Evolutionary conservation across 148 eudicot species (phyloP).

Genomic region (Chenopodium quinoa): DNA sequence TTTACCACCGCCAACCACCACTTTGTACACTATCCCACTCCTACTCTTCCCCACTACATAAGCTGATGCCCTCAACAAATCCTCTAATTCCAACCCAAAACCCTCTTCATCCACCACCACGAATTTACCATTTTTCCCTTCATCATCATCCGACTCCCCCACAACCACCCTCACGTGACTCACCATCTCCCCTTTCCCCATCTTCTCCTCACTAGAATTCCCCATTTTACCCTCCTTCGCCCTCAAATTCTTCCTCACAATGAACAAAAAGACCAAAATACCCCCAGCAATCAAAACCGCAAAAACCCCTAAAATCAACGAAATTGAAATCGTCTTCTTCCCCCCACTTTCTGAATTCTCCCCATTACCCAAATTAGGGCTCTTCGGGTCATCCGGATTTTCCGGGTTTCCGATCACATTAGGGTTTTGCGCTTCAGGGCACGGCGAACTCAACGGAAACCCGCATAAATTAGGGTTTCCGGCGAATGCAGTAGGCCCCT

Average conservation of each 20-base stretch:
- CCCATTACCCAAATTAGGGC: constrained; percentile 4
- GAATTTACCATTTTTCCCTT: constrained; percentile 86
- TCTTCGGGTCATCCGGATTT: constrained; percentile 28
- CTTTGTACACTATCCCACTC: constrained; percentile 86
- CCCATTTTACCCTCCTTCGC: constrained; percentile 43
- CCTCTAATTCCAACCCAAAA: constrained; percentile 85
- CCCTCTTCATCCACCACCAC: constrained; percentile 72
- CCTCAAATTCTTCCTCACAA: constrained; percentile 47
- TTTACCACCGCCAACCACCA: constrained; percentile 54
- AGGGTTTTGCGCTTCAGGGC: constrained; percentile 66
- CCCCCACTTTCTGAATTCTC: constrained; percentile 4
- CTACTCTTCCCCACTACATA: constrained; percentile 91
- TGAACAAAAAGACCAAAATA: constrained; percentile 49
- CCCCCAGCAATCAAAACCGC: constrained; percentile 43
- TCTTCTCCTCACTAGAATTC: constrained; percentile 41
- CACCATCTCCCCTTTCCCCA: constrained; percentile 32
- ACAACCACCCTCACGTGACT: constrained; percentile 27
- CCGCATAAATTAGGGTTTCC: constrained; percentile 87
- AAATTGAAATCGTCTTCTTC: constrained; percentile 40
- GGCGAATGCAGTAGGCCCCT: constrained; percentile 92
- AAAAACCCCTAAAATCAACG: constrained; percentile 43
- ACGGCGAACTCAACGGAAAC: constrained; percentile 57
- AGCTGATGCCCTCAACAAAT: constrained; percentile 96
- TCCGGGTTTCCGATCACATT: constrained; percentile 36
- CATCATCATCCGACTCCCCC: constrained; percentile 39